Conservation (phyloP, 139 green algal species). For the Ulvella scutata region DNA sequence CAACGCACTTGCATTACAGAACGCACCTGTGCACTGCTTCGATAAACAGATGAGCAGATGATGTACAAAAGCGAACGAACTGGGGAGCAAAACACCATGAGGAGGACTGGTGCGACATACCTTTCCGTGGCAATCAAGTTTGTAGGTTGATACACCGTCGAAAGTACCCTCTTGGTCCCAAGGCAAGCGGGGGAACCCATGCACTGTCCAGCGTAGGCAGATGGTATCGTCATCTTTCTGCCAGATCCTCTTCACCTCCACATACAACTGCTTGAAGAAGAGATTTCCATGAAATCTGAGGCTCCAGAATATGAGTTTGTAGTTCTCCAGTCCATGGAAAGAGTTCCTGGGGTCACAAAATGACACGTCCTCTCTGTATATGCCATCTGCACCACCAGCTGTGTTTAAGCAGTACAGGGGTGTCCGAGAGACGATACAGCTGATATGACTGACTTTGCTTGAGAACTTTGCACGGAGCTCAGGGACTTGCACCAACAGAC, state of each 20-base stretch:
- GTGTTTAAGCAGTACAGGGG: not conserved
- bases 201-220: constrained; percentile 72
- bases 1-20: not conserved
- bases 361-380: constrained; percentile 82
- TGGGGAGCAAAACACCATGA: not conserved
- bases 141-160: constrained; percentile 85
- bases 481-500: not conserved
- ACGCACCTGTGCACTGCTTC: too few relatives aligned
- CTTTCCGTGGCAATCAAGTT: constrained; percentile 45
- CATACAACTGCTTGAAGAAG: constrained; percentile 70
- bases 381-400: constrained; percentile 39
- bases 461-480: not conserved
- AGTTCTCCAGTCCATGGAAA: constrained; percentile 75
- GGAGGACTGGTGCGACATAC: not conserved
- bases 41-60: not conserved
- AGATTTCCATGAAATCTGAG: constrained; percentile 74
- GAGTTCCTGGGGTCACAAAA: constrained; percentile 73
- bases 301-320: constrained; percentile 81
- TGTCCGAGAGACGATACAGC: too few relatives aligned
- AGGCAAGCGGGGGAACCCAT: constrained; percentile 64
- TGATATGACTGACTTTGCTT: not conserved
- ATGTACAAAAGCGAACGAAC: not conserved
- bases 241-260: constrained; percentile 84
- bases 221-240: constrained; percentile 70
- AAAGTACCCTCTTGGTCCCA: constrained; percentile 76